Percentiles rank a stretch among this genome's conserved stretches.
These are phyloP conservation scores for Neofusicoccum sp. DNA, from an alignment of 2,329 filamentous ascomycete species.

Conservation along the genomic window DNA sequence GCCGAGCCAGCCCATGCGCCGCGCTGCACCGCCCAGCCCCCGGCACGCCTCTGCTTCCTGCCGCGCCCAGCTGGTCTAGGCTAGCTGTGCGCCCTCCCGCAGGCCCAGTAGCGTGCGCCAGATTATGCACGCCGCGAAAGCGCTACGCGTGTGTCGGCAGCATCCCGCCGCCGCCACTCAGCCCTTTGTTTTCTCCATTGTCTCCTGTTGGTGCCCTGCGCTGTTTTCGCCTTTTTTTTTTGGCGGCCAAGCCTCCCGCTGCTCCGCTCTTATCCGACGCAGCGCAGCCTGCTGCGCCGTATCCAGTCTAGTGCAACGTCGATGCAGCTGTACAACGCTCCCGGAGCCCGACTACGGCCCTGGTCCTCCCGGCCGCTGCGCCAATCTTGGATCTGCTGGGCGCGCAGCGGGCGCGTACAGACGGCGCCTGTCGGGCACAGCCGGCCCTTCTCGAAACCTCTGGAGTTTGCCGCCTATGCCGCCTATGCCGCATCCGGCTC, in stretches of 20 bases:
- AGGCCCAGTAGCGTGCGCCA: constrained; percentile 10
- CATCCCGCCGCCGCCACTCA: constrained; percentile 3
- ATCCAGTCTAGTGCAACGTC: background rate
- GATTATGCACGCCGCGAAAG: constrained; percentile 10
- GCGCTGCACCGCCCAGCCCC: background rate
- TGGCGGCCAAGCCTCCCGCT: background rate
- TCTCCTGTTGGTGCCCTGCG: background rate
- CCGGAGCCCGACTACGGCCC: background rate
- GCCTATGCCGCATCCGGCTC: constrained; percentile 11
- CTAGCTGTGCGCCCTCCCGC: constrained; percentile 6
- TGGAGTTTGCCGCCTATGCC: constrained; percentile 10
- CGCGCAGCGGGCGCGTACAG: background rate
- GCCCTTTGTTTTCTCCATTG: background rate
- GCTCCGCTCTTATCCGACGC: constrained; percentile 10
- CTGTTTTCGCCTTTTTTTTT: background rate
- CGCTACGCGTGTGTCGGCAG: background rate
- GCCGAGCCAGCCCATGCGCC: background rate
- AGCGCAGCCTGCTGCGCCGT: constrained; percentile 5
- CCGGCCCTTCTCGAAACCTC: constrained; percentile 14
- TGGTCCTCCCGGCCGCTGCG: background rate
- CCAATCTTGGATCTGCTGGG: constrained; percentile 6
- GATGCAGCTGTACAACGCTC: constrained; percentile 12
- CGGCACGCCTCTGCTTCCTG: background rate
- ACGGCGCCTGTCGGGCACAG: background rate
- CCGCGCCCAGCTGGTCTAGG: background rate